phyloP scores from a whole-genome alignment of 2,329 filamentous ascomycete genomes.

The Ophiocordyceps camponoti-floridani region DNA sequence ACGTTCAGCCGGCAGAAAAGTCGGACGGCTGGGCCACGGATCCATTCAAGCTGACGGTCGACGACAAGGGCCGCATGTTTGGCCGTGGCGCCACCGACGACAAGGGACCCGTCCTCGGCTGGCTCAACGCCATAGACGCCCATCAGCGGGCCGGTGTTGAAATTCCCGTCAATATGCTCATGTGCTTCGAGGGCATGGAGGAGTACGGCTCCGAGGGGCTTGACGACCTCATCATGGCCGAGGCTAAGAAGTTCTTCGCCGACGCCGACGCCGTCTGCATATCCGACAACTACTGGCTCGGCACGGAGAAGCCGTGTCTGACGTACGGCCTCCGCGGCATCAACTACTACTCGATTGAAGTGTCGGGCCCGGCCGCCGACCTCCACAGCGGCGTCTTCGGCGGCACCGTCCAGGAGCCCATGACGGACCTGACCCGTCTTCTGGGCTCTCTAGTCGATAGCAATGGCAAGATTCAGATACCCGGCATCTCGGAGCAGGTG shows the following conservation, averaged over 20 bases:
- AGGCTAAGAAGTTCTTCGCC: slow-evolving; percentile 88
- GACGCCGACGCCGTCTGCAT: slow-evolving; percentile 95
- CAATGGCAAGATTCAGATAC: slow-evolving; percentile 80
- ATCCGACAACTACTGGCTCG: slow-evolving; percentile 99
- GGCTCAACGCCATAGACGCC: slow-evolving; percentile 95
- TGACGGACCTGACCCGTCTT: slow-evolving; percentile 83
- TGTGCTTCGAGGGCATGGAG: slow-evolving; percentile 99
- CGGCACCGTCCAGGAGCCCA: slow-evolving; percentile 90
- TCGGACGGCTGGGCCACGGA: slow-evolving; percentile 93
- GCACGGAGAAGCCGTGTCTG: slow-evolving; percentile 93
- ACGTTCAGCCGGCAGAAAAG: slow-evolving; percentile 87
- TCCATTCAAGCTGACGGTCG: slow-evolving; percentile 75
- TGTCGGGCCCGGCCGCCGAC: slow-evolving; percentile 83
- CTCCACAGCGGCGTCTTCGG: slow-evolving; percentile 95
- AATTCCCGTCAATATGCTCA: slow-evolving; percentile 91
- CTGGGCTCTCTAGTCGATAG: slow-evolving; percentile 75
- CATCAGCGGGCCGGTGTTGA: slow-evolving; percentile 90
- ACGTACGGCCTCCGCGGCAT: slow-evolving; percentile 93
- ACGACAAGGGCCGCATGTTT: slow-evolving; percentile 87
- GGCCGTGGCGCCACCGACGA: slow-evolving; percentile 92
- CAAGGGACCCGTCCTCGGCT: slow-evolving; percentile 92
- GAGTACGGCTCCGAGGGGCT: slow-evolving; percentile 95
- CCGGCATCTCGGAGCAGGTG: slow-evolving; percentile 87
- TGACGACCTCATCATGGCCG: slow-evolving; percentile 81
- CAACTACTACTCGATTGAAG: slow-evolving; percentile 91